Evolutionary conservation across 768 basidiomycete species (phyloP).

Genomic region (Hydnum rufescens): DNA sequence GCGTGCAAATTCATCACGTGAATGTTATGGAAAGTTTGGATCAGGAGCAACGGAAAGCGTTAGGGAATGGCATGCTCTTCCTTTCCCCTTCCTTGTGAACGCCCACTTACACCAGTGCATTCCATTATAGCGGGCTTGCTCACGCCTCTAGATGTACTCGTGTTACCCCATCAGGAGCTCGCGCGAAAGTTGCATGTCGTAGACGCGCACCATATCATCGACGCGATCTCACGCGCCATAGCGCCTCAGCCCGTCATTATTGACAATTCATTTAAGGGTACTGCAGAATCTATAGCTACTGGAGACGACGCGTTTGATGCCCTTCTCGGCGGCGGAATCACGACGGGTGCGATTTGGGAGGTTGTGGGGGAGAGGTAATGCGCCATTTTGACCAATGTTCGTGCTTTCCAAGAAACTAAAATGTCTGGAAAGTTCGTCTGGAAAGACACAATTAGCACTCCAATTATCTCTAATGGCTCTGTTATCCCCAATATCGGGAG

Average conservation of each 20-base stretch:
- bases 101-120: not conserved
- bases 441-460: conserved; percentile 83
- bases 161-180: not conserved
- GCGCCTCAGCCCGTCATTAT: not conserved
- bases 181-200: not conserved
- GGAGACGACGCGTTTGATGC: conserved; percentile 3
- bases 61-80: not conserved
- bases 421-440: conserved; percentile 51
- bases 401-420: no score
- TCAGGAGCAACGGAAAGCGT: not conserved
- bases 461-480: conserved; percentile 41
- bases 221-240: not conserved
- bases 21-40: not conserved
- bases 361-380: conserved; percentile 75
- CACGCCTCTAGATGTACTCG: not conserved
- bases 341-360: conserved; percentile 70
- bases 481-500: not conserved
- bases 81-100: not conserved
- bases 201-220: not conserved
- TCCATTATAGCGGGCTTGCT: not conserved
- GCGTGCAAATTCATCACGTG: no score
- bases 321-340: conserved; percentile 59
- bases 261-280: not conserved
- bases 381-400: no score
- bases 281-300: not conserved